Evolutionary conservation across 2,329 filamentous ascomycete species (phyloP), one percentile per base, ranked within the genome.

Genomic region (Hypoxylon rubiginosum): DNA sequence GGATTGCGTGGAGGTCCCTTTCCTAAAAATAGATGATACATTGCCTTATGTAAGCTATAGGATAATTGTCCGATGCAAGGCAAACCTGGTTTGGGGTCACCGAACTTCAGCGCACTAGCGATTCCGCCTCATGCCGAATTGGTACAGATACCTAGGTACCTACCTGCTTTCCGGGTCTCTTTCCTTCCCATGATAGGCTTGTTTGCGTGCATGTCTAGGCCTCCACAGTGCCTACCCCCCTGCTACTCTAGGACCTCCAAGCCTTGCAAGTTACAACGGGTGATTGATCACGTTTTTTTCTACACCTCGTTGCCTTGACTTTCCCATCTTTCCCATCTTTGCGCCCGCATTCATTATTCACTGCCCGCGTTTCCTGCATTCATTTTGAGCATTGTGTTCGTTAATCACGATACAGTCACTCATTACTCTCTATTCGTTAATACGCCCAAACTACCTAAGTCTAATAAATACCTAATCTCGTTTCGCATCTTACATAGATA

Each of bases 51-150:
- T 49, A 10, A 13, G 21, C 3, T 39, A 32, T n/a, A 51, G 49
- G 54, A 54, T 49, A 66, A 69, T 69, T 66, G 62, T 66, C 66
- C 57, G 66, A 62, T 63, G 58, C 56, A 66, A 68, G 57, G 60
- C 60, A 67, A 28, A 28, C 4, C 26, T 7, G 26, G 34, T 15
- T 13, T 36, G 34, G 34, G 34, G 34, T 36, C 13, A 6, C 30
- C 30, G 30, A 34, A 34, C 30, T 34, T 34, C 7, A 9, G 8
- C 10, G 10, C 7, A 11, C 8, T 34, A 34, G 34, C 53, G 56
- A 30, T 64, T 64, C 57, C 62, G 65, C 65, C 65, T 67, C 54
- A 63, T 65, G 39, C 54, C 54, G 45, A 62, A 61, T 64, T 56
- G 34, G 51, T 50, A 55, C 19, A 34, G 50, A 45, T 9, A 17